Percentiles rank a stretch among this genome's conserved stretches.
Conservation (phyloP, 1,139 yeast genomes). For the Saccharomycopsis hybrid region DNA sequence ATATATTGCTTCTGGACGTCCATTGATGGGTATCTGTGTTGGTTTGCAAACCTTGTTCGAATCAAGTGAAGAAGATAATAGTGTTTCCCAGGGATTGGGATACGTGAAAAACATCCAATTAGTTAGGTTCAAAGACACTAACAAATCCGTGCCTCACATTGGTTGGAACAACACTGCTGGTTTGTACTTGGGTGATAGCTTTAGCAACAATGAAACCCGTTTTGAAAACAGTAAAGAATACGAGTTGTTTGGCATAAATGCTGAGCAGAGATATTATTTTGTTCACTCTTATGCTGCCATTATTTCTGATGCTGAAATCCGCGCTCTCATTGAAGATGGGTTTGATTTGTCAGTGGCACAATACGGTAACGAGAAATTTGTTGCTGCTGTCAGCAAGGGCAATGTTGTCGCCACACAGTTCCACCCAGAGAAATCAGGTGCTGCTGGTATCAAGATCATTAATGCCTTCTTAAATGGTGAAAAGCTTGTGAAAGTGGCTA, state of each 20-base stretch:
- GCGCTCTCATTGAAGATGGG: conserved; percentile 40
- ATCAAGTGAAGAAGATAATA: conserved; percentile 62
- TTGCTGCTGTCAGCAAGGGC: conserved; percentile 74
- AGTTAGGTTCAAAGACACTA: conserved; percentile 50
- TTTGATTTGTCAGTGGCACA: conserved; percentile 73
- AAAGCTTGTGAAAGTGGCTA: conserved; percentile 23
- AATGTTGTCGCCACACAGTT: conserved; percentile 93
- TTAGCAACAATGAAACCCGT: background rate
- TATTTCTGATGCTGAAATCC: conserved; percentile 32
- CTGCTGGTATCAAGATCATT: conserved; percentile 75
- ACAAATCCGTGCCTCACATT: conserved; percentile 88
- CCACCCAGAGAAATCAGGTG: conserved; percentile 95
- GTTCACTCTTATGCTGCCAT: conserved; percentile 91
- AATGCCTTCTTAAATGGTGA: conserved; percentile 60
- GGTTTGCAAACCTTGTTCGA: conserved; percentile 81
- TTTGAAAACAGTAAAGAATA: conserved; percentile 21
- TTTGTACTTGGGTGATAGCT: conserved; percentile 12
- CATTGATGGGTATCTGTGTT: conserved; percentile 94
- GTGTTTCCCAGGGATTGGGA: conserved; percentile 43
- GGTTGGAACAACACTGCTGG: conserved; percentile 73
- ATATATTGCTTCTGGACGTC: conserved; percentile 67
- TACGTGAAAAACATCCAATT: conserved; percentile 47
- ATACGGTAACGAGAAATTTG: conserved; percentile 74
- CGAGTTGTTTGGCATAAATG: conserved; percentile 57
- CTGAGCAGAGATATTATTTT: conserved; percentile 72